Evolutionary conservation across 495 filamentous ascomycete species (phyloP).

Genomic region (Daldinia decipiens): DNA sequence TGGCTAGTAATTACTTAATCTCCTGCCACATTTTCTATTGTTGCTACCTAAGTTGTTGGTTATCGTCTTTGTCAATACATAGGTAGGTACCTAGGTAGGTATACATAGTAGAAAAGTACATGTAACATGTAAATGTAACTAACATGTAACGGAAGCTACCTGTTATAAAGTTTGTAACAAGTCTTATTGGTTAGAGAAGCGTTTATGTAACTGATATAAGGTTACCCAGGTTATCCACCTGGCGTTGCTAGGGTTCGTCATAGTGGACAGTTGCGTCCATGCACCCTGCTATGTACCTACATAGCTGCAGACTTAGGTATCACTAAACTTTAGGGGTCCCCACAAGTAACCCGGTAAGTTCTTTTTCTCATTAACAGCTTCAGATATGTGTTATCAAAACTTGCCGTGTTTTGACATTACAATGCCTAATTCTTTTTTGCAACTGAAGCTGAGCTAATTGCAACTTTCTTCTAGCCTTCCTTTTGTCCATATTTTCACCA

Average conservation of each 20-base stretch:
- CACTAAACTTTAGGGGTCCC: constrained; percentile 10
- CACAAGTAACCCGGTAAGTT: constrained; percentile 14
- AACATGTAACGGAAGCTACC: too few relatives aligned
- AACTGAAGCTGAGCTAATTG: constrained; percentile 15
- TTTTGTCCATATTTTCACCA: constrained; percentile 15
- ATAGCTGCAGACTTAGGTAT: background rate
- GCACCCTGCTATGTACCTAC: background rate
- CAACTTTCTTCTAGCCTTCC: constrained; percentile 25
- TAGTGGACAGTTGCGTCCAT: background rate
- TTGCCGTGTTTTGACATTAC: constrained; percentile 2
- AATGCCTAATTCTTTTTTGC: constrained; percentile 17
- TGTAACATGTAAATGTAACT: too few relatives aligned
- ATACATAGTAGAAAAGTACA: too few relatives aligned
- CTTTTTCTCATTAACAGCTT: constrained; percentile 22
- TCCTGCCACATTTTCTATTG: too few relatives aligned
- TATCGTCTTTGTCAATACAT: too few relatives aligned
- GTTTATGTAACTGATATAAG: background rate
- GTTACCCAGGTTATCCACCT: background rate
- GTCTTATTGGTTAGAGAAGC: background rate
- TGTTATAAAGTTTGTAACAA: too few relatives aligned
- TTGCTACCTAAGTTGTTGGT: too few relatives aligned
- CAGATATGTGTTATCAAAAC: constrained; percentile 5
- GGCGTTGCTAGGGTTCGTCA: constrained; percentile 10
- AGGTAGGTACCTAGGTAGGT: too few relatives aligned
- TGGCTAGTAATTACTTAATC: too few relatives aligned